Evolutionary conservation across 2,329 filamentous ascomycete species (phyloP), one percentile per base, ranked within the genome.

Genomic region (Hymenoscyphus repandus): DNA sequence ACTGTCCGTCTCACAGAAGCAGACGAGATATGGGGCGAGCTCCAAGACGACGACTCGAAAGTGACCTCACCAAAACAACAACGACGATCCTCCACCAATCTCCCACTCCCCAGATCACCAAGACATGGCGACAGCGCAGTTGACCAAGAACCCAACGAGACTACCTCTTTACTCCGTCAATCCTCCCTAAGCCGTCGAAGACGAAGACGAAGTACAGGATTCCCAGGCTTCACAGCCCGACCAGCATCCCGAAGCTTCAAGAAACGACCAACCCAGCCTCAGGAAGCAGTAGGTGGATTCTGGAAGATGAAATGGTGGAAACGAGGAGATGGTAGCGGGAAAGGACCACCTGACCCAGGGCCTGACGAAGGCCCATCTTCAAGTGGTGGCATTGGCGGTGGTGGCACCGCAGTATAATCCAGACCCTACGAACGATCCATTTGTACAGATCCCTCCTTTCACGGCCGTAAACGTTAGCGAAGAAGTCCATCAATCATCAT

Each of bases 1-100:
- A 55, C 51, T 1, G 58, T 62, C 17, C 58, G 62, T 5, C 44
- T 65, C 15, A 75, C 80, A 50, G 87, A 93, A 64, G 80, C 81
- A 1, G 83, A 82, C 33, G 88, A 93, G 60, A 93, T 95, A 31
- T 95, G 90, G 90, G 87, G 83, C 50, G 90, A 95, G 66, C 75
- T 96, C 12, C 85, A 93, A 63, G 90, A 95, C 61, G 82, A 86
- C 37, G 78, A 81, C 36, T 53, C 65, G 5, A 63, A 60, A 48
- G 64, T 62, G 5, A 53, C 57, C 11, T 57, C 62, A 15, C 65
- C 68, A 4, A 41, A 62, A 45, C 63, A 31, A 17, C 36, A 42
- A 40, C 49, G 53, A 46, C 49, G 54, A 15, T 45, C 50, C 5
- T 57, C 57, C 6, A 52, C 51, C 5, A 50, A 45, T 18, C 45